These are phyloP conservation scores for Lasiosphaeris hirsuta DNA, from an alignment of 495 filamentous ascomycete genomes.

Conservation along the genomic window DNA sequence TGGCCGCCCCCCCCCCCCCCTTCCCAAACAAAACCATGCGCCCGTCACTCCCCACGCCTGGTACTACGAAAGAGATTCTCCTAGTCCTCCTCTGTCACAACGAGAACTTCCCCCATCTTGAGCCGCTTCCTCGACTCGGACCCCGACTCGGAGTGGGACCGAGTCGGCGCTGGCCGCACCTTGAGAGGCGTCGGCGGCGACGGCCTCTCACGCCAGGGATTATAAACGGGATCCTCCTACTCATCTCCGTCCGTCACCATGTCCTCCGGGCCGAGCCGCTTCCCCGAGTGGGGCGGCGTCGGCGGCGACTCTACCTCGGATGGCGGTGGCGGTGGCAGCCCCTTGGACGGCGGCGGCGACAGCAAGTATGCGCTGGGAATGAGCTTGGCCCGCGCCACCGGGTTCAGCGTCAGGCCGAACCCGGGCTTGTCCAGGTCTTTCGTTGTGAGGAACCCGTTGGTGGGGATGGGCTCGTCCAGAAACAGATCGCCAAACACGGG, in stretches of 20 bases:
- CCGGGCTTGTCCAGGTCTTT: slow-evolving; percentile 82
- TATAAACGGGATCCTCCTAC: neutral
- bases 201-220: neutral
- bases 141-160: no score
- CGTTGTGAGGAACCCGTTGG: slow-evolving; percentile 73
- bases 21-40: no score
- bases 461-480: slow-evolving; percentile 84
- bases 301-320: slow-evolving; percentile 11
- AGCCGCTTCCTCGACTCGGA: neutral
- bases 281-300: no score
- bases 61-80: no score
- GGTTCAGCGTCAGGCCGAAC: slow-evolving; percentile 85
- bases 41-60: no score
- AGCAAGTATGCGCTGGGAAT: slow-evolving; percentile 70
- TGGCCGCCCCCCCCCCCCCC: no score
- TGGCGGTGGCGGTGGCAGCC: slow-evolving; percentile 42
- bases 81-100: no score
- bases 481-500: slow-evolving; percentile 92
- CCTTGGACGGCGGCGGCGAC: slow-evolving; percentile 64
- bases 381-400: slow-evolving; percentile 62
- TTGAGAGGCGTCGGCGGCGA: neutral
- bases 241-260: neutral
- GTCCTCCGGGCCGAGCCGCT: neutral
- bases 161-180: no score
- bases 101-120: no score